These are phyloP conservation scores for Cryptococcus amylolentus DNA, from an alignment of 1,284 basidiomycete genomes.

Conservation along the genomic window DNA sequence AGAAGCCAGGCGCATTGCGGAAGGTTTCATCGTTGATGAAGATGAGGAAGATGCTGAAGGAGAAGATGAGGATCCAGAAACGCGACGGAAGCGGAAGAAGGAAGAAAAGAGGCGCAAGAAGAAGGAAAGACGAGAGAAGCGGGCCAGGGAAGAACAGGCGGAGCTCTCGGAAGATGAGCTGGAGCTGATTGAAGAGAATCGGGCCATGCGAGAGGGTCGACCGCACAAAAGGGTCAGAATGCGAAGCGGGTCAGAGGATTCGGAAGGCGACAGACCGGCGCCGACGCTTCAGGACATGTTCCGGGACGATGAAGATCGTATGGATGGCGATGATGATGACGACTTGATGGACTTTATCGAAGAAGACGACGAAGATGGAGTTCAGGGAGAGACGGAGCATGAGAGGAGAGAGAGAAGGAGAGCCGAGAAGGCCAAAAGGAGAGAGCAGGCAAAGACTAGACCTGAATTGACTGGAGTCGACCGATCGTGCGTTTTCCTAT, in stretches of 20 bases:
- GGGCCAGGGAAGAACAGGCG: constrained; percentile 55
- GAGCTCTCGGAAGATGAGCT: constrained; percentile 83
- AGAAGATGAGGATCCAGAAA: constrained; percentile 30
- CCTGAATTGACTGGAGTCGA: constrained; percentile 83
- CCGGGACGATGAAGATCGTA: constrained; percentile 41
- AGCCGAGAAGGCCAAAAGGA: constrained; percentile 62
- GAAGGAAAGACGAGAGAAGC: constrained; percentile 27
- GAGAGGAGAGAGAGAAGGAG: constrained; percentile 68
- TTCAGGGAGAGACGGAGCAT: constrained; percentile 67
- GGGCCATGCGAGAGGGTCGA: constrained; percentile 55
- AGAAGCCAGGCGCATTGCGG: constrained; percentile 44
- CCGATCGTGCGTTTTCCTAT: constrained; percentile 61
- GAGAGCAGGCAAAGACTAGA: constrained; percentile 64
- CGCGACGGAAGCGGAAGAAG: constrained; percentile 33
- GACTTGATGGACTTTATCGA: constrained; percentile 90
- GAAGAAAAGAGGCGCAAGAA: constrained; percentile 36
- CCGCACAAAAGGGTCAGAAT: constrained; percentile 39
- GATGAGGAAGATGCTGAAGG: constrained; percentile 46
- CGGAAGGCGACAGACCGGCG: constrained; percentile 44
- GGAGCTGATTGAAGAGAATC: constrained; percentile 91
- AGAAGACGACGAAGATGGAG: constrained; percentile 58
- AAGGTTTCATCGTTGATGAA: constrained; percentile 50
- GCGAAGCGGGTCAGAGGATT: constrained; percentile 49
- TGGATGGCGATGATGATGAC: constrained; percentile 53
- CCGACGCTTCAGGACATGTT: constrained; percentile 45